Percentiles rank a stretch among this genome's conserved stretches.
Conservation (phyloP, 176 grass and related monocot genomes). For the Bolboschoenus planiculmis region DNA sequence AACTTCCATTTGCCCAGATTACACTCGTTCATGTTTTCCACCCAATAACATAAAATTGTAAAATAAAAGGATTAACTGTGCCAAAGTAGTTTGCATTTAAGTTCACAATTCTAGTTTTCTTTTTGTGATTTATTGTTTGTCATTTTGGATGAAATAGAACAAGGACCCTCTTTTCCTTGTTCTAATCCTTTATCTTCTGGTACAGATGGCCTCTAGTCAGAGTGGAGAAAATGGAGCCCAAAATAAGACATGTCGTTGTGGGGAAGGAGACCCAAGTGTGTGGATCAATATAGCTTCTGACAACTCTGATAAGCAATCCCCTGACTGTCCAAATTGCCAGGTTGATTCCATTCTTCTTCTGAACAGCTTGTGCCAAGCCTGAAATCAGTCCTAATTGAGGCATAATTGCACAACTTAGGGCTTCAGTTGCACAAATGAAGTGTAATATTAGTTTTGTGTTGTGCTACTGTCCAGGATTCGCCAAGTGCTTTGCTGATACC, state of each 20-base stretch:
- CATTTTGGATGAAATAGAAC: background rate
- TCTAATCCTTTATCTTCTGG: constrained; percentile 26
- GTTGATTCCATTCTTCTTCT: constrained; percentile 36
- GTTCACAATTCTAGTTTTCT: background rate
- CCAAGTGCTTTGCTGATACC: background rate
- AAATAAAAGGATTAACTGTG: background rate
- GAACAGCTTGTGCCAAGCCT: background rate
- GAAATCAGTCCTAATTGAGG: background rate
- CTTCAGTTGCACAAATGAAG: background rate
- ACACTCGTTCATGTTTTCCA: background rate
- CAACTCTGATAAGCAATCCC: constrained; percentile 42
- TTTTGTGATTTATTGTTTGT: background rate
- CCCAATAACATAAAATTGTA: background rate
- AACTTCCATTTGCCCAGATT: background rate
- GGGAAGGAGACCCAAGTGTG: constrained; percentile 63
- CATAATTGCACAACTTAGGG: background rate
- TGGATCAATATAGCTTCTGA: constrained; percentile 52
- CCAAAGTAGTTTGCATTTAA: background rate
- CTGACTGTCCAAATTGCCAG: constrained; percentile 61
- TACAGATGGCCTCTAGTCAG: constrained; percentile 61
- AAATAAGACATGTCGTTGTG: constrained; percentile 62
- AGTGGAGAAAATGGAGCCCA: constrained; percentile 47
- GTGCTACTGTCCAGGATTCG: background rate
- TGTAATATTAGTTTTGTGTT: background rate
- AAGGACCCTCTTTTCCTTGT: constrained; percentile 13